Base-by-base conservation (phyloP, 2,329 filamentous ascomycete species). In the Epichloe aotearoae region DNA sequence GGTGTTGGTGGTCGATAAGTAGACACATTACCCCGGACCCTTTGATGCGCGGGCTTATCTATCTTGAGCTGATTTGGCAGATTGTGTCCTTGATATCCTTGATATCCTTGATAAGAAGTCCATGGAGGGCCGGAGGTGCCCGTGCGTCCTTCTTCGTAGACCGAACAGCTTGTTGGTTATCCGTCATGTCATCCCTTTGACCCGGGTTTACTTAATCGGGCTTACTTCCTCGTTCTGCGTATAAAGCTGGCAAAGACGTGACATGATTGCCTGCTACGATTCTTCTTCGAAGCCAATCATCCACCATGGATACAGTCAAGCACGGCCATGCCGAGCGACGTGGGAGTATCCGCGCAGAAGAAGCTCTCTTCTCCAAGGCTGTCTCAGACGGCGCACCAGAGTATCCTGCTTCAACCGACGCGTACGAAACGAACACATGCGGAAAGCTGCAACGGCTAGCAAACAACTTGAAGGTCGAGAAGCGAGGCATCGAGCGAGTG, bases 401-500 rank as follows among this genome's bases (percentile, higher is more conserved):
- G 8, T n/a, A 48, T 34, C 34, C 17, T n/a, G 19, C 38, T 26
- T 19, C 37, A n/a, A 39, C 12, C 34, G 23, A 14, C n/a, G 34
- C 26, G n/a, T 34, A 38, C 19, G 39, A 50, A 15, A 39, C 19
- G 17, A 44, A 17, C 34, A 43, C 39, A 10, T 63, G 60, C 44
- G 62, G 62, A 10, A 65, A 55, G 53, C 55, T 81, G 1, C 82
- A 84, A 64, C 74, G 79, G 33, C 59, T 86, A 14, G 83, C 82
- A 0, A 80, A 76, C 42, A 80, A 74, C 58, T 73, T 84, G 55
- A 77, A 82, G 41, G 77, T 89, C 50, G 85, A 90, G 66, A 80
- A 86, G 67, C 72, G 84, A 61, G 85, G 85, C 50, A 86, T 89
- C 53, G 84, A 89, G 67, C 75, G 84, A 46, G 84, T 88, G 36